Evolutionary conservation across 176 grass and related monocot genomes (phyloP), one percentile per base, ranked within the genome.

Genomic region (bread wheat (Triticum aestivum)): DNA sequence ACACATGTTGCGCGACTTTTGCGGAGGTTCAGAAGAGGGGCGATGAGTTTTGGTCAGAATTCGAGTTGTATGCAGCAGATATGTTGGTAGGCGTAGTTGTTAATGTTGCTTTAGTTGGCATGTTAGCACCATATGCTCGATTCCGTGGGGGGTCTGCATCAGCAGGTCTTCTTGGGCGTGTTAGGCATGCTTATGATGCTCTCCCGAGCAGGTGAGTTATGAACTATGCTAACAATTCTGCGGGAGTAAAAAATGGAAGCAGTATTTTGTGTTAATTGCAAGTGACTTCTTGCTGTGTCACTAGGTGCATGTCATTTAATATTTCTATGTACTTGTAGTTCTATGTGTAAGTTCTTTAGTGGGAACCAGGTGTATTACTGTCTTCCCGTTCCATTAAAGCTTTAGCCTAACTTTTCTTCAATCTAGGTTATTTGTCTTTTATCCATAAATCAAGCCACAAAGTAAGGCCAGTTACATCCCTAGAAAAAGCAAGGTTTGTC

Each of bases 1-100:
- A 98, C 34, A 95, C 96, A 0, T 98, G 96, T 70, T 95, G 93
- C 7, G 96, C 93, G 10, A 98, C 93, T 27, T 94, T 98, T 42
- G 96, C 91, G 3, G 93, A 98, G 82, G 89, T 98, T 75, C 93
- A 98, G 79, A 98, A 98, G 90, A 95, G 93, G 77, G 96, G 96
- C 7, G 86, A 94, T 32, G 96, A 98, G 77, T 98, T 94, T 86
- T 98, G 93, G 96, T 91, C 93, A 9, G 96, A 98, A 71, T 98
- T 95, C 51, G 96, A 98, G 86, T 69, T 98, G 89, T 98, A 98
- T 84, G 83, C 93, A 21, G 96, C 90, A 0, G 96, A 98, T 89
- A 92, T 98, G 83, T 84, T 98, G 79, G 96, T 98, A 80, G 96
- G 96, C 51, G 80, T 95, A 78, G 93, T 94, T 86, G 96, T 95